Evolutionary conservation across 179 eudicot genomes (phyloP).

Genomic region (Spinacia oleracea): DNA sequence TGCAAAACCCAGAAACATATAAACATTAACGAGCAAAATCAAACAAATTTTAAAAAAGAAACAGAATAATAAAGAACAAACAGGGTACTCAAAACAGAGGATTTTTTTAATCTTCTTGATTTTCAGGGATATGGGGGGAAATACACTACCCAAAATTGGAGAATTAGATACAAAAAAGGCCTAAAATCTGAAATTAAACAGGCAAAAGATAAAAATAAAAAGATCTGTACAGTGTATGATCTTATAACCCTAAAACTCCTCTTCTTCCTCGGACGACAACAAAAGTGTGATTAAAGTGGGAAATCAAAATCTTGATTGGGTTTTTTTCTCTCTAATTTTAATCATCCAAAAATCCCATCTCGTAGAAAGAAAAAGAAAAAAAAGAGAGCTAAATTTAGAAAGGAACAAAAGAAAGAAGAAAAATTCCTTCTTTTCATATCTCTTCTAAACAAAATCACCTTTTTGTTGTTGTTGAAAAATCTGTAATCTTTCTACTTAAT

Average conservation of each 20-base stretch:
- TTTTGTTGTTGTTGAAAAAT: background rate
- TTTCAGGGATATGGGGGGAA: background rate
- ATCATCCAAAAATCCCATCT: conserved; percentile 31
- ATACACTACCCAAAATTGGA: conserved; percentile 11
- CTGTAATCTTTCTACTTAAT: background rate
- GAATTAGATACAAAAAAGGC: conserved; percentile 15
- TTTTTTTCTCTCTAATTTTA: background rate
- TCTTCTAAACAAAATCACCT: background rate
- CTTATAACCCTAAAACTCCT: conserved; percentile 25
- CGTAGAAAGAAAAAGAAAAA: conserved; percentile 30
- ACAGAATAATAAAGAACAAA: background rate
- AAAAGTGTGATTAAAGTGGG: conserved; percentile 24
- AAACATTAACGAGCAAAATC: background rate
- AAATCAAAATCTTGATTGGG: conserved; percentile 18
- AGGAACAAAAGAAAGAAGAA: background rate
- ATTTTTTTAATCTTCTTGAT: background rate
- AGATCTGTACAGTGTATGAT: conserved; percentile 31
- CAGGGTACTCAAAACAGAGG: background rate
- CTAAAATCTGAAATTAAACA: conserved; percentile 7
- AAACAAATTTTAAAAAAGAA: background rate
- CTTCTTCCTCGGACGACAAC: conserved; percentile 47
- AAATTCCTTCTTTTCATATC: background rate
- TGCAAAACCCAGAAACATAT: conserved; percentile 20
- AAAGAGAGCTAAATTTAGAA: background rate
- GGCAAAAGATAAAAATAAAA: background rate